Base-by-base conservation (phyloP, 2,329 filamentous ascomycete genomes). In the Massarina eburnea region DNA sequence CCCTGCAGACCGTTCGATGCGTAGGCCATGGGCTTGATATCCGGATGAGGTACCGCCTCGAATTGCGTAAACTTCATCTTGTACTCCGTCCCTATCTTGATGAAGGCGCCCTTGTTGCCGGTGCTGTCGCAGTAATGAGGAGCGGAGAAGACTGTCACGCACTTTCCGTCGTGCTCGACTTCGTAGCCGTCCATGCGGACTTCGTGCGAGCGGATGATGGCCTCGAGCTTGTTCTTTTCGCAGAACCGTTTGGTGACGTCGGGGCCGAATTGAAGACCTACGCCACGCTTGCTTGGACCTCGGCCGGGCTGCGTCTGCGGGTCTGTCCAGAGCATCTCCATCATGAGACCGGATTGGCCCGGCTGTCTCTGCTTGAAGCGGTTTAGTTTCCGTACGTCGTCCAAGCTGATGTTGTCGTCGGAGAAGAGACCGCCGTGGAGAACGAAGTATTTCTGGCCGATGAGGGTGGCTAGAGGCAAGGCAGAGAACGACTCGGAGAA, bases 261-360 rank as follows among this genome's bases (percentile, higher is more conserved):
- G 0, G 94, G 94, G 1, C 94, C 94, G 61, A 99, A 99, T 68
- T 97, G 91, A 73, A 97, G 82, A 41, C 94, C 94, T 17, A 99
- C 92, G 57, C 94, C 94, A 67, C 94, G 84, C 79, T 99, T 99
- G 77, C 91, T 96, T 35, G 94, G 94, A 8, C 91, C 90, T 58
- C 94, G 85, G 41, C 94, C 94, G 21, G 88, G 85, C 58, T 84
- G 80, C 0, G 88, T 80, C 70, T 99, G 94, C 2, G 94, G 94
- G 67, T 99, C 94, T 1, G 94, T 97, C 94, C 94, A 99, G 37
- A 99, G 81, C 94, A 99, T 99, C 74, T 99, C 94, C 94, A 99
- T 99, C 94, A 99, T 99, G 61, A 99, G 76, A 12, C 94, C 94
- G 39, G 88, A 76, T 71, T 99, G 94, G 24, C 94, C 94, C 2